These are phyloP conservation scores for Chaetomium sp. DNA, from an alignment of 2,329 filamentous ascomycete genomes.

Conservation along the genomic window DNA sequence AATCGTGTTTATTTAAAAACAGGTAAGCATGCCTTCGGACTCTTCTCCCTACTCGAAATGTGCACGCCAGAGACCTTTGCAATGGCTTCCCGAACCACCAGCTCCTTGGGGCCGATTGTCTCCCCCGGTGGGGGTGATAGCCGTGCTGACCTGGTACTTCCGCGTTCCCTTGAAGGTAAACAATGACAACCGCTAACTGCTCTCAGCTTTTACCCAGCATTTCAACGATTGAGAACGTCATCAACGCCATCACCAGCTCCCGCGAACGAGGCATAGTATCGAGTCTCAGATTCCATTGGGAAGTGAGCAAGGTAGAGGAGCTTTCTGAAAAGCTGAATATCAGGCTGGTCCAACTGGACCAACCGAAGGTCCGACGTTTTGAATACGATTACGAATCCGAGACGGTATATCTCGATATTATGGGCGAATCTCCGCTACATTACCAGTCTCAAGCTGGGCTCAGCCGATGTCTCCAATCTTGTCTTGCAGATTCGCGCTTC, in stretches of 20 bases:
- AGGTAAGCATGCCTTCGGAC: no score
- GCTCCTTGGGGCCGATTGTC: no score
- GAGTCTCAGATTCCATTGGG: conserved; percentile 6
- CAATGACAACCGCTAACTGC: conserved; percentile 2
- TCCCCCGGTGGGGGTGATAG: no score
- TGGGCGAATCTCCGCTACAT: not conserved
- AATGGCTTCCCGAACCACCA: no score
- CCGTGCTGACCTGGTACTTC: not conserved
- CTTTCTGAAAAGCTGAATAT: conserved; percentile 1
- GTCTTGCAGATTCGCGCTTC: not conserved
- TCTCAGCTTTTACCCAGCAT: not conserved
- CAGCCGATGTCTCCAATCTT: not conserved
- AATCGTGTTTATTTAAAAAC: no score
- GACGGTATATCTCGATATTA: conserved; percentile 7
- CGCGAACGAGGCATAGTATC: not conserved
- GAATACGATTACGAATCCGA: conserved; percentile 5
- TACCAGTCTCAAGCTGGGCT: conserved; percentile 2
- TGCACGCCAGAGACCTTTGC: no score
- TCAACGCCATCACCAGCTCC: not conserved
- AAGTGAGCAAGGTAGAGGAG: not conserved
- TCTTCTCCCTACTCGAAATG: no score
- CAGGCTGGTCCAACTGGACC: not conserved
- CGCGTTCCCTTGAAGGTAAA: not conserved
- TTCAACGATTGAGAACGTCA: conserved; percentile 3
- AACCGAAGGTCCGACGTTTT: conserved; percentile 1